These are phyloP conservation scores for Santalum album DNA, from an alignment of 164 flowering plant genomes.

Conservation along the genomic window DNA sequence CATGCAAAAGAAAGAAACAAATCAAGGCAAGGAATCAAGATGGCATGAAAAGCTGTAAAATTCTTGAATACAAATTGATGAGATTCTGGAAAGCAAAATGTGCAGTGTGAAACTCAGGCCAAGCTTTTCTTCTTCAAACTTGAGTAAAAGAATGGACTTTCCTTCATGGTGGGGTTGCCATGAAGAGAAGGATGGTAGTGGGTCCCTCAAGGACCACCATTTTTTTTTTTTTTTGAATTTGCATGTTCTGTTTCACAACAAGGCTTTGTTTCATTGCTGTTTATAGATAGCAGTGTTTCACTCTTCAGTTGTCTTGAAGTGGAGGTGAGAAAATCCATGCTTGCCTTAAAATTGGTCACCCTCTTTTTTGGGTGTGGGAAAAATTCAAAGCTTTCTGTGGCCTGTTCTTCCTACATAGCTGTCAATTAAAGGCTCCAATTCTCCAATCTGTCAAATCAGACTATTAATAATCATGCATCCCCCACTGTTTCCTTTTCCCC, in stretches of 20 bases:
- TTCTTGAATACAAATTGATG: constrained; percentile 13
- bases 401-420: background rate
- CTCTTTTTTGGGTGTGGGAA: background rate
- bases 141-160: constrained; percentile 20
- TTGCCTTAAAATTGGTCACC: background rate
- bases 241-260: no score
- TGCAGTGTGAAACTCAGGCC: background rate
- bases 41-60: constrained; percentile 13
- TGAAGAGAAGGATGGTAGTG: constrained; percentile 28
- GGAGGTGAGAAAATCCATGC: background rate
- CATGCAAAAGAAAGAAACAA: constrained; percentile 1
- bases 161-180: constrained; percentile 31
- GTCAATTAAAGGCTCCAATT: background rate
- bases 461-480: background rate
- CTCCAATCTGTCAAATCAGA: background rate
- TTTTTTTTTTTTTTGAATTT: background rate
- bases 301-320: background rate
- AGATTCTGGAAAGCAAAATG: constrained; percentile 6
- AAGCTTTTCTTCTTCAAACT: constrained; percentile 5
- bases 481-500: background rate
- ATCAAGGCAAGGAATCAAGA: constrained; percentile 18
- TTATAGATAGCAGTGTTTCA: background rate
- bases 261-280: constrained; percentile 2
- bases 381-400: background rate
- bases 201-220: constrained; percentile 10